A percentile compares a stretch with the other conserved stretches of the same genome.
Conservation (phyloP, 345 rosid genomes). For the Populus simonii region DNA sequence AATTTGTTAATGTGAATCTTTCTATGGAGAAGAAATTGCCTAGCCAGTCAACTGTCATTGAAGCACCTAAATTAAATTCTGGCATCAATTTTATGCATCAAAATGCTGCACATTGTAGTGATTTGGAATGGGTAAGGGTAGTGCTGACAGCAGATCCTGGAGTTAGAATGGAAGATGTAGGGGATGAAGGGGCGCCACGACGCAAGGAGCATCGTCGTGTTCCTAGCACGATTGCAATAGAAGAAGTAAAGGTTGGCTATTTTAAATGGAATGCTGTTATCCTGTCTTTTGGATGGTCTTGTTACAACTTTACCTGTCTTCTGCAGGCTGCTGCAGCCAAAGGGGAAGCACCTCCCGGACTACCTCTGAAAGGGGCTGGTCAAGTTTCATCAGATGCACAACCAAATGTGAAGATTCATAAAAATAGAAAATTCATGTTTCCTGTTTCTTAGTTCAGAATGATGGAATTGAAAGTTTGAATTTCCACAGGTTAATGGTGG, state of each 20-base stretch:
- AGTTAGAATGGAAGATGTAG: conserved; percentile 65
- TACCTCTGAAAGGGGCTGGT: conserved; percentile 96
- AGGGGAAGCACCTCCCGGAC: conserved; percentile 99
- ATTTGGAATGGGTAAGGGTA: conserved; percentile 92
- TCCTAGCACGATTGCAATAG: conserved; percentile 97
- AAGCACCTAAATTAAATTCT: conserved; percentile 20
- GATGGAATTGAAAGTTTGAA: conserved; percentile 7
- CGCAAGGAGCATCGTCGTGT: conserved; percentile 98
- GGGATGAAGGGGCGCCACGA: conserved; percentile 56
- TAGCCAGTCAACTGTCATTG: conserved; percentile 23
- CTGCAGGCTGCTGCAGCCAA: conserved; percentile 98
- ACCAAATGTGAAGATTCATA: conserved; percentile 54
- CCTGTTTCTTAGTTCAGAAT: conserved; percentile 13
- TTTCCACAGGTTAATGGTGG: conserved; percentile 71
- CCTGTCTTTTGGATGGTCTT: conserved; percentile 4
- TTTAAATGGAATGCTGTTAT: background rate
- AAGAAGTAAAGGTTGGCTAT: conserved; percentile 86
- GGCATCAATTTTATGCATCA: conserved; percentile 16
- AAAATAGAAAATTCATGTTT: conserved; percentile 2
- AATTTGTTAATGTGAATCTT: conserved; percentile 65
- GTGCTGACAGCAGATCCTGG: conserved; percentile 83
- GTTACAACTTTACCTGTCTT: conserved; percentile 12
- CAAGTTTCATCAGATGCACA: conserved; percentile 92
- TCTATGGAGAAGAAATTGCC: conserved; percentile 48
- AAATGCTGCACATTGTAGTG: conserved; percentile 33